These are phyloP conservation scores for Eutrema yunnanense DNA, from an alignment of 345 rosid genomes.

Conservation along the genomic window DNA sequence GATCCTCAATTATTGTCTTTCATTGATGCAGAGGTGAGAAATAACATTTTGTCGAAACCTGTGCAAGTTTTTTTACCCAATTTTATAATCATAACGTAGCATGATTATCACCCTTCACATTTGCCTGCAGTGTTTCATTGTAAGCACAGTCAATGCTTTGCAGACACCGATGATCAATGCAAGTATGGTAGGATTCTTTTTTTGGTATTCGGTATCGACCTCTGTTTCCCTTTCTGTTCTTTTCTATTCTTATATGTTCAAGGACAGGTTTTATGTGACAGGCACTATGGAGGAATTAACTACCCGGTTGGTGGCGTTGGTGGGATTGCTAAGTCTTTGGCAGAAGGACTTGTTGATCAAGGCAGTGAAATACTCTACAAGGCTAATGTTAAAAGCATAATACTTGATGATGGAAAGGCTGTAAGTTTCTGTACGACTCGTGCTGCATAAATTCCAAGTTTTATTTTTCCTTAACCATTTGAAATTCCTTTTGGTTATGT, in stretches of 20 bases:
- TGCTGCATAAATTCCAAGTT: neutral
- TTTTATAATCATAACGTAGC: neutral
- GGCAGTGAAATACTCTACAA: conserved; percentile 83
- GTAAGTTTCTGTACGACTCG: conserved; percentile 42
- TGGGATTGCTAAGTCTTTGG: conserved; percentile 78
- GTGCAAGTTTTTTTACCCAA: neutral
- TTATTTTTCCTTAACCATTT: neutral
- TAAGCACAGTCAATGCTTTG: conserved; percentile 81
- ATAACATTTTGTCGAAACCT: conserved; percentile 2
- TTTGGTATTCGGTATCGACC: neutral
- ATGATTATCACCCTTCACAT: neutral
- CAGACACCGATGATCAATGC: conserved; percentile 98
- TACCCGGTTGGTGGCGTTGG: conserved; percentile 97
- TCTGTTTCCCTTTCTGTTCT: neutral
- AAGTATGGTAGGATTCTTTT: conserved; percentile 58
- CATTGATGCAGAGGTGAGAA: conserved; percentile 87
- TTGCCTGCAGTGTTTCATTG: conserved; percentile 85
- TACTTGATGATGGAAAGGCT: conserved; percentile 76
- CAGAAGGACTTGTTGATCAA: conserved; percentile 66
- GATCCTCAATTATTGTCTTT: conserved; percentile 83
- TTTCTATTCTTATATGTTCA: conserved; percentile 5
- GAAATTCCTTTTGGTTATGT: neutral
- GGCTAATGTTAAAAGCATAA: conserved; percentile 69
- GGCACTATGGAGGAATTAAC: conserved; percentile 97
- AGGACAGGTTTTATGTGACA: conserved; percentile 84